A percentile compares a stretch with the other conserved stretches of the same genome.
These are phyloP conservation scores for Boechera retrofracta DNA, from an alignment of 345 rosid genomes.

Conservation along the genomic window DNA sequence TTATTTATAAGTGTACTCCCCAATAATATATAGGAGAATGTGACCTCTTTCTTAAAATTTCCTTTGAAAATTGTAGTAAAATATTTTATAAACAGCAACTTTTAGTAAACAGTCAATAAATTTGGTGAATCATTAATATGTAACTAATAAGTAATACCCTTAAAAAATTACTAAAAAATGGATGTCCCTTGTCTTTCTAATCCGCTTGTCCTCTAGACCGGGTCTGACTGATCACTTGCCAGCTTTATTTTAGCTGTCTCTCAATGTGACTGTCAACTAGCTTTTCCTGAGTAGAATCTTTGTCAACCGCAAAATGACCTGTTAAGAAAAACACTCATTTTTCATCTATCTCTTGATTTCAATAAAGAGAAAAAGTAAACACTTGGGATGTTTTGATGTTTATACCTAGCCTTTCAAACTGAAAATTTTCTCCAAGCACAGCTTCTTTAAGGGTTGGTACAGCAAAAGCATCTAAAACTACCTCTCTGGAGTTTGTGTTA, in stretches of 20 bases:
- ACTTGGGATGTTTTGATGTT: neutral
- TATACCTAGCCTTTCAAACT: slow-evolving; percentile 83
- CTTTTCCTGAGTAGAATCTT: slow-evolving; percentile 67
- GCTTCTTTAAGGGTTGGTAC: slow-evolving; percentile 46
- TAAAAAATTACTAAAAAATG: neutral
- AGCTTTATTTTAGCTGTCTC: slow-evolving; percentile 48
- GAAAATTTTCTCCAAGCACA: slow-evolving; percentile 63
- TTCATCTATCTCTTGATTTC: neutral
- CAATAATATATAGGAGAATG: no score
- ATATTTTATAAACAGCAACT: neutral
- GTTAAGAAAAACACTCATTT: slow-evolving; percentile 4
- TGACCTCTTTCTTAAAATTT: neutral
- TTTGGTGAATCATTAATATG: neutral
- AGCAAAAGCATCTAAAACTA: slow-evolving; percentile 47
- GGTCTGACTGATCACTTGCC: slow-evolving; percentile 44
- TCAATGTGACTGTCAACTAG: slow-evolving; percentile 69
- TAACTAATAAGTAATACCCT: neutral
- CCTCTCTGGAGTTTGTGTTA: slow-evolving; percentile 59
- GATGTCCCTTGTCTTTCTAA: neutral
- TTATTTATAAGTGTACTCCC: no score
- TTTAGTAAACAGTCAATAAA: neutral
- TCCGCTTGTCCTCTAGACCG: neutral
- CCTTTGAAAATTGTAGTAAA: no score
- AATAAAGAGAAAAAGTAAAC: neutral
- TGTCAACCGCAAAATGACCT: slow-evolving; percentile 73